These are phyloP conservation scores for Trichoderma gracile DNA, from an alignment of 2,329 filamentous ascomycete species.

Conservation along the genomic window DNA sequence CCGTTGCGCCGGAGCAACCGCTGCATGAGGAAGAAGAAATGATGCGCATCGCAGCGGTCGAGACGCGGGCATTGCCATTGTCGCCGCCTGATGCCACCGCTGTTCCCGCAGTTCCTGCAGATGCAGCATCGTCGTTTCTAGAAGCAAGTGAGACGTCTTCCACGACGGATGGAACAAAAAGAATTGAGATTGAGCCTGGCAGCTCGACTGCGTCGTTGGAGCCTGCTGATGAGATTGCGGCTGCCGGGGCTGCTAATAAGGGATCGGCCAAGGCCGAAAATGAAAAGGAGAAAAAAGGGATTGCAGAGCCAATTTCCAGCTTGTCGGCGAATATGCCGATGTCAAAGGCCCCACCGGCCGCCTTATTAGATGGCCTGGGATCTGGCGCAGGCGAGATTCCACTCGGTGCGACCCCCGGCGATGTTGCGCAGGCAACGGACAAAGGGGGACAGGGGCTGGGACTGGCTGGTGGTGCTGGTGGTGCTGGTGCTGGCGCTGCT, in stretches of 20 bases:
- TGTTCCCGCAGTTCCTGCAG: not conserved
- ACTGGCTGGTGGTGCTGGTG: too few relatives aligned
- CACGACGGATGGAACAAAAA: not conserved
- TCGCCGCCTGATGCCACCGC: not conserved
- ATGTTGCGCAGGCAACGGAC: conserved; percentile 26
- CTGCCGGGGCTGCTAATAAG: conserved; percentile 20
- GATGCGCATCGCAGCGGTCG: not conserved
- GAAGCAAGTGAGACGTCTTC: conserved; percentile 1
- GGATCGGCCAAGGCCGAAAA: conserved; percentile 12
- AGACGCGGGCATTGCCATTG: not conserved
- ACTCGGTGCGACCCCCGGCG: conserved; percentile 22
- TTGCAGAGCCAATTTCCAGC: conserved; percentile 29
- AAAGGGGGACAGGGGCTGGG: conserved; percentile 17
- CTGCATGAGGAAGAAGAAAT: not conserved
- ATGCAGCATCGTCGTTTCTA: not conserved
- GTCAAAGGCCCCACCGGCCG: conserved; percentile 21
- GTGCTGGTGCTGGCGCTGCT: not conserved
- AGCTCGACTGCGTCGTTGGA: not conserved
- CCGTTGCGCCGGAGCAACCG: not conserved
- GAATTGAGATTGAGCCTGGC: not conserved
- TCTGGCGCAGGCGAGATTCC: conserved; percentile 29
- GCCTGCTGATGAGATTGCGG: not conserved
- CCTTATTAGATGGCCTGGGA: conserved; percentile 25
- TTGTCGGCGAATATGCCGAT: conserved; percentile 30
- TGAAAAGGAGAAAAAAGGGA: conserved; percentile 24